Evolutionary conservation across 768 basidiomycete genomes (phyloP).

Genomic region (Pisolithus marmoratus): DNA sequence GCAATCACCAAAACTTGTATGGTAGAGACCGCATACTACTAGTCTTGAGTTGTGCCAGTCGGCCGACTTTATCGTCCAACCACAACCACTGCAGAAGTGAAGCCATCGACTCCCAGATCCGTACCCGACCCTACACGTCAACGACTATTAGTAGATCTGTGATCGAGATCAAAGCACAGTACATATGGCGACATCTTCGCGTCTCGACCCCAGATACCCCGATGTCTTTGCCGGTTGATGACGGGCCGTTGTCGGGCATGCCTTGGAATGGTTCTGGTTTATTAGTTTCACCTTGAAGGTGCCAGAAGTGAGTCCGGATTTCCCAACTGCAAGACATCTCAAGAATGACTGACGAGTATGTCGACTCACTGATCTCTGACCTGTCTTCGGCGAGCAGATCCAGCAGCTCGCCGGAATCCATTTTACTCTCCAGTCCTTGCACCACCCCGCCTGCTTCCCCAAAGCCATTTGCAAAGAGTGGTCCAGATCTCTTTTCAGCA

Average conservation of each 20-base stretch:
- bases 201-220: background rate
- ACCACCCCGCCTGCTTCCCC: constrained; percentile 8
- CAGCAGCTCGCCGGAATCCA: constrained; percentile 4
- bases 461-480: background rate
- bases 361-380: constrained; percentile 3
- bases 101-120: too few species aligned
- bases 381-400: background rate
- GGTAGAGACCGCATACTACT: too few species aligned
- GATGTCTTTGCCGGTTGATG: too few species aligned
- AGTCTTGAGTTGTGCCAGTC: background rate
- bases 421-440: constrained; percentile 7
- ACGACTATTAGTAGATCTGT: background rate
- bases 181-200: too few species aligned
- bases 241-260: too few species aligned
- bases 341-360: constrained; percentile 1
- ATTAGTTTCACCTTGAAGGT: too few species aligned
- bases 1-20: background rate
- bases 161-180: too few species aligned
- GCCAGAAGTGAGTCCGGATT: too few species aligned
- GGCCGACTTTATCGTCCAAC: constrained; percentile 7
- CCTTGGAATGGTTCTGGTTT: too few species aligned
- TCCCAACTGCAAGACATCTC: background rate
- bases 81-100: background rate
- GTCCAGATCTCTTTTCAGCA: constrained; percentile 5
- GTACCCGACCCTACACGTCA: background rate